Base-by-base conservation (phyloP, 164 flowering plant genomes). In the Macadamia tetraphylla region DNA sequence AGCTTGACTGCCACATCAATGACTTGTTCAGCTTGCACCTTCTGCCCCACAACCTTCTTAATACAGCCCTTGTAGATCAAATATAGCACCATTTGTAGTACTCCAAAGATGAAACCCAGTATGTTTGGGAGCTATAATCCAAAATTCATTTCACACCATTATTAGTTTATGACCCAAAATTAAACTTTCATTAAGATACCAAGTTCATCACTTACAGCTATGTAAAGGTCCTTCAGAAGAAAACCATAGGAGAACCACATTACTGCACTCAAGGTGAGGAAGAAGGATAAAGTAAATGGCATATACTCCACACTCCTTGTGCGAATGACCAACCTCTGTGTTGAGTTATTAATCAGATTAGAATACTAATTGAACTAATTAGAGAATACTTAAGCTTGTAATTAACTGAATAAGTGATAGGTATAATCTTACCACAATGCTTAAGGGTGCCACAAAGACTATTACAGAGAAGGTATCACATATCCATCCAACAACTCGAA, bases 291-390 rank as follows among this genome's bases (percentile, higher is more conserved):
- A 17, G 66, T 68, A 55, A 87, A 81, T 5, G 95, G 95, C 95
- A 89, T 89, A 80, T 72, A 87, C 76, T 87, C 95, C 9, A 86
- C 91, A 53, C 95, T 87, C 76, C 80, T 87, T 6, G 95, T 89
- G 56, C 70, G 76, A 30, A 87, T 86, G 6, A 87, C 96, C 74
- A 76, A 74, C 70, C 83, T 79, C 96, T 86, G 83, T 51, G 63
- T 23, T 23, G 23, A 23, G 23, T 23, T 23, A 23, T 23, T 23
- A 23, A 23, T 23, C 23, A 23, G 23, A 23, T 23, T 23, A 23
- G 23, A 23, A 23, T 23, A 23, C 23, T 23, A 23, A 23, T 23
- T 23, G 23, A 23, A 23, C 23, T 23, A 23, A 23, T 23, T 23
- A 23, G 23, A 23, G 23, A 23, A 23, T 23, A 23, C 23, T 23